Evolutionary conservation across 352 stramenopile genomes (phyloP), one percentile per base, ranked within the genome.

Genomic region (Pythium scleroteichum): DNA sequence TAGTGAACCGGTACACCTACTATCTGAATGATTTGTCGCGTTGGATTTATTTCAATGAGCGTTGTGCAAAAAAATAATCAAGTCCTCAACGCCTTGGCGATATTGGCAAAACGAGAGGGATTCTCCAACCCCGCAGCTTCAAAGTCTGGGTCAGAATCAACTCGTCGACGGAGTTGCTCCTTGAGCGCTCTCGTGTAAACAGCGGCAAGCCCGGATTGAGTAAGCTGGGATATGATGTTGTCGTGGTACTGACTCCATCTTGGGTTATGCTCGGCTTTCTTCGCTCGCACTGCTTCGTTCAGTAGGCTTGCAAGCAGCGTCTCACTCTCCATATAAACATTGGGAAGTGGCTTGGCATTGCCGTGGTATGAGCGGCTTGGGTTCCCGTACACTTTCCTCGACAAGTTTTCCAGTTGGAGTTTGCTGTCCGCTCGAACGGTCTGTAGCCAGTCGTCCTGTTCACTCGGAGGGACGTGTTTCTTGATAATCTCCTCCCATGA

Each of bases 401-500:
- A 46, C 41, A 72, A 68, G 33, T 68, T 57, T 2, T 68, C 62
- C 16, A 68, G 72, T 35, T 83, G 68, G 35, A 64, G 77, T 32
- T 64, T 73, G 20, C 79, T 72, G 67, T 94, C 84, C 14, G 63
- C 59, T 42, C 76, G 68, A 35, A 94, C 92, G 27, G 79, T 90
- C 32, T 60, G 64, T 42, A 91, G 71, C 85, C 85, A 92, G 40
- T 83, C 73, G 50, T 75, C 53, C 55, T 87, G 75, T 27, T 94
- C 85, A 9, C 49, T 66, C 9, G 50, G 45, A 9, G 82, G 77
- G 5, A 87, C 76, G 59, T 92, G 70, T 53, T 86, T 69, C 46
- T 68, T 72, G 41, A 94, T 73, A 12, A 91, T 64, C 44, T 94
- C 85, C 53, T 91, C 76, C 82, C 80, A 89, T 49, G 80, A 73